phyloP scores from a whole-genome alignment of 2,329 filamentous ascomycete species.

The Alternaria consortialis region DNA sequence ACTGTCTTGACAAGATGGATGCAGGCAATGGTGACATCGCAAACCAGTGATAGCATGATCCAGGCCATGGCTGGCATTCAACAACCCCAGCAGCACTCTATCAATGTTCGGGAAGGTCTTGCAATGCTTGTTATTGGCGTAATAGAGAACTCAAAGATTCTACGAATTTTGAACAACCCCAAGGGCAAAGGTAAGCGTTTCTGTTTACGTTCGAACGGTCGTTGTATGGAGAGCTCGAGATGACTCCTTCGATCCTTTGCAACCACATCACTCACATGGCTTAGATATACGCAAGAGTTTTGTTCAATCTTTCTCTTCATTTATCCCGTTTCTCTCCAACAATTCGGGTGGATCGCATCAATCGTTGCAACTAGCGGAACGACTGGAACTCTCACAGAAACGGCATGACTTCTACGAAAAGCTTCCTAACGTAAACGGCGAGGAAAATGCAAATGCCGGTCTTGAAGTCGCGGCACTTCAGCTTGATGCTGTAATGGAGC shows the following conservation, averaged over 20 bases:
- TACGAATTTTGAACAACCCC: conserved; percentile 63
- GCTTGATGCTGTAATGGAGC: conserved; percentile 67
- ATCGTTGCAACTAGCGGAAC: conserved; percentile 58
- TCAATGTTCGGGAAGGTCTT: conserved; percentile 70
- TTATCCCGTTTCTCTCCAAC: conserved; percentile 60
- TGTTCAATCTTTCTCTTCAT: conserved; percentile 43
- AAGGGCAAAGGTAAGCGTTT: conserved; percentile 62
- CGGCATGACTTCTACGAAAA: conserved; percentile 55
- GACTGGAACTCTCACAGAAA: conserved; percentile 52
- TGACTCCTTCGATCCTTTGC: not conserved
- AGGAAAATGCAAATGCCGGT: conserved; percentile 47
- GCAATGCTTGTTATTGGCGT: conserved; percentile 70
- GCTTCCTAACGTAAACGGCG: conserved; percentile 56
- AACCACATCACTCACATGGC: conserved; percentile 8
- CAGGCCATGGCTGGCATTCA: conserved; percentile 52
- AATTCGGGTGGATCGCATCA: conserved; percentile 61
- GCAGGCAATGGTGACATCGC: conserved; percentile 51
- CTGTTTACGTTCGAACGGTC: not conserved
- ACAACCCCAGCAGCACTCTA: conserved; percentile 65
- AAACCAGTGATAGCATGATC: conserved; percentile 51
- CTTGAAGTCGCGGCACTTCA: conserved; percentile 58
- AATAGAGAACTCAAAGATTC: conserved; percentile 66
- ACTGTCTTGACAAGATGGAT: conserved; percentile 49
- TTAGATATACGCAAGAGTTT: conserved; percentile 46
- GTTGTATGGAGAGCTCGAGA: not conserved